Evolutionary conservation across 352 stramenopile species (phyloP).

Genomic region (Nothophytophthora sp.): DNA sequence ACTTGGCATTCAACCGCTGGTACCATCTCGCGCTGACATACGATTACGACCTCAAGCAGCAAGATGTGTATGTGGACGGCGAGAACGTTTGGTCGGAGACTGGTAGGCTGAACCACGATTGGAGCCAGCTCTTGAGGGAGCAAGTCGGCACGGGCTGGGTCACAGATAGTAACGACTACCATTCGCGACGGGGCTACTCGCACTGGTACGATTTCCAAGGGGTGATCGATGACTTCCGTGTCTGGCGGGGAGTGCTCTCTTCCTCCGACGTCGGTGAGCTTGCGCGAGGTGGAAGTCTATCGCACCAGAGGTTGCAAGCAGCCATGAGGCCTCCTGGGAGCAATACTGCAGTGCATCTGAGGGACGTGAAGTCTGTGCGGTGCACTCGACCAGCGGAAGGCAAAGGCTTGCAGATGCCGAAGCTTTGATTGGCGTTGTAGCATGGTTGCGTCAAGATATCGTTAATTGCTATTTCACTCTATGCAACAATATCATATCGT

Average conservation of each 20-base stretch:
- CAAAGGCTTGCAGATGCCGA: no score
- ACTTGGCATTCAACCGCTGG: constrained; percentile 30
- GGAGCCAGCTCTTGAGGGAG: constrained; percentile 18
- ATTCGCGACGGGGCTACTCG: constrained; percentile 4
- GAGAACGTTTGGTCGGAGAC: constrained; percentile 14
- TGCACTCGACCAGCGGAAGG: constrained; percentile 17
- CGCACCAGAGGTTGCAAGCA: background rate
- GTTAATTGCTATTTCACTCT: no score
- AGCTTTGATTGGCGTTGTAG: no score
- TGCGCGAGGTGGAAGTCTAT: background rate
- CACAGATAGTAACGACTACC: constrained; percentile 8
- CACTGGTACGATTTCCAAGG: constrained; percentile 43
- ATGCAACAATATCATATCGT: no score
- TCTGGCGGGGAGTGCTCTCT: constrained; percentile 11
- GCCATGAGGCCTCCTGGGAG: constrained; percentile 7
- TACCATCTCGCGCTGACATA: constrained; percentile 48
- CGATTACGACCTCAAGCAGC: constrained; percentile 8
- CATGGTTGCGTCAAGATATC: no score
- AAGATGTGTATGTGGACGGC: constrained; percentile 43
- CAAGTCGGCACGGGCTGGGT: constrained; percentile 39
- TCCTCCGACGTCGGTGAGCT: constrained; percentile 8
- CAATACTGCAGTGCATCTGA: no score
- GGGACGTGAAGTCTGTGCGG: background rate
- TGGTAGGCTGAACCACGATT: constrained; percentile 20
- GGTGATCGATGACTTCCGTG: constrained; percentile 27